These are phyloP conservation scores for Hippophae rhamnoides DNA, from an alignment of 306 rosid genomes.

Conservation along the genomic window DNA sequence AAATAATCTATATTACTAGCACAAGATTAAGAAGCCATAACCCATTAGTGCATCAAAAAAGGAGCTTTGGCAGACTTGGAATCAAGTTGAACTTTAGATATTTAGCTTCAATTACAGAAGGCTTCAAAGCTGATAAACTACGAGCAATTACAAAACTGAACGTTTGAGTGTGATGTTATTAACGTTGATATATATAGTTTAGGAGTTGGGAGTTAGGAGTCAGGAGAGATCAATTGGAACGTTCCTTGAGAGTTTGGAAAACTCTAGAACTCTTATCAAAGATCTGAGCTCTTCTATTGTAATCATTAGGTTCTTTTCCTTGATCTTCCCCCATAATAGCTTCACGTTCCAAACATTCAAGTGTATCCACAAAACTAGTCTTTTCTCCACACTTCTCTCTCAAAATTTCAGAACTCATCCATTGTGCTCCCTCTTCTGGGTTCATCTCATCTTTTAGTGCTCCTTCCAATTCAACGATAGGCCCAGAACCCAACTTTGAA, in stretches of 20 bases:
- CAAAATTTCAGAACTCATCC: constrained; percentile 21
- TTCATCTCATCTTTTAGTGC: constrained; percentile 41
- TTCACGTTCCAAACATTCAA: constrained; percentile 70
- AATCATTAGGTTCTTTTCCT: constrained; percentile 64
- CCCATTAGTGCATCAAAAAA: too few species aligned
- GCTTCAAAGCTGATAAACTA: too few species aligned
- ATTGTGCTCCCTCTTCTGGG: constrained; percentile 21
- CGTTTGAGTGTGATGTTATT: too few species aligned
- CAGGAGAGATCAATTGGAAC: background rate
- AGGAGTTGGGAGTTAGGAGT: background rate
- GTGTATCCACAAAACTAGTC: constrained; percentile 40
- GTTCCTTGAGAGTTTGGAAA: constrained; percentile 63
- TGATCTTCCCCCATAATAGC: constrained; percentile 85
- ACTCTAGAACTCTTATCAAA: constrained; percentile 52
- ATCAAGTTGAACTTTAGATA: too few species aligned
- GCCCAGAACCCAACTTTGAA: constrained; percentile 17
- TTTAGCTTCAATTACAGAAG: too few species aligned
- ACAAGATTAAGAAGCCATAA: too few species aligned
- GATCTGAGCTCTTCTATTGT: constrained; percentile 66
- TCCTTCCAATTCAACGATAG: constrained; percentile 27
- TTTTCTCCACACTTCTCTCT: constrained; percentile 42
- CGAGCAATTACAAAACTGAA: too few species aligned
- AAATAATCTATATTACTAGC: too few species aligned
- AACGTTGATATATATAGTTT: background rate
- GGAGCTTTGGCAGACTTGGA: too few species aligned